Evolutionary conservation across 2,329 filamentous ascomycete genomes (phyloP), one percentile per base, ranked within the genome.

Genomic region (Paracoccidioides brasiliensis): DNA sequence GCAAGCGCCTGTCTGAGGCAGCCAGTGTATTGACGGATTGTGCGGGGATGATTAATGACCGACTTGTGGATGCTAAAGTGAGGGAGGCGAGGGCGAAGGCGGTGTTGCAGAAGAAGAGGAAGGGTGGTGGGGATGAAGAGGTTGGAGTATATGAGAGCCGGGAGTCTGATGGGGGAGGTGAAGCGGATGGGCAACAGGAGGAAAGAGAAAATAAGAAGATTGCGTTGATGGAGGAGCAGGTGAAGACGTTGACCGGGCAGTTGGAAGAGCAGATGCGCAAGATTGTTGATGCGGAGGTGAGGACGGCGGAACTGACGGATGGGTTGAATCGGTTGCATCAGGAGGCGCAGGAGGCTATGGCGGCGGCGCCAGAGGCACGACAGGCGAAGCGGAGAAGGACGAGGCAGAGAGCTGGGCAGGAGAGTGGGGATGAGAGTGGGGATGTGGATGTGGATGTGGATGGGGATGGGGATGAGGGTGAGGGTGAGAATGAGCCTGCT

Each of bases 201-300:
- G 50, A 50, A 0, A 71, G 73, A 2, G 67, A 70, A 3, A 59
- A 58, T 4, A 64, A 70, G n/a, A 69, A 72, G 55, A 59, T 79
- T 48, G 66, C 68, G 8, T 65, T 71, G 35, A 69, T 73, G 14
- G 70, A 74, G 55, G 66, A 69, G 22, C 71, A 74, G 55, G 79
- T 82, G 2, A 70, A 76, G 14, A 66, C 68, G 3, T 69, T 80
- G 61, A 84, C 80, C 1, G 66, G 68, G 33, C 72, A 74, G 52
- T 73, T 85, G 64, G 83, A 86, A 60, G 72, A 76, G 63, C 73
- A 71, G 48, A 76, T 85, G 63, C 75, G 82, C 14, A 70, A 74
- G 10, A 67, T 81, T 51, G 78, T 86, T 57, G 83, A 86, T 67
- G 73, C 73, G 7, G 72, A 77, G 56, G 69, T 75, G 7, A 75